Percentiles rank a stretch among this genome's conserved stretches.
Conservation (phyloP, 73 alveolate genomes). For the Stentor roeselii region DNA sequence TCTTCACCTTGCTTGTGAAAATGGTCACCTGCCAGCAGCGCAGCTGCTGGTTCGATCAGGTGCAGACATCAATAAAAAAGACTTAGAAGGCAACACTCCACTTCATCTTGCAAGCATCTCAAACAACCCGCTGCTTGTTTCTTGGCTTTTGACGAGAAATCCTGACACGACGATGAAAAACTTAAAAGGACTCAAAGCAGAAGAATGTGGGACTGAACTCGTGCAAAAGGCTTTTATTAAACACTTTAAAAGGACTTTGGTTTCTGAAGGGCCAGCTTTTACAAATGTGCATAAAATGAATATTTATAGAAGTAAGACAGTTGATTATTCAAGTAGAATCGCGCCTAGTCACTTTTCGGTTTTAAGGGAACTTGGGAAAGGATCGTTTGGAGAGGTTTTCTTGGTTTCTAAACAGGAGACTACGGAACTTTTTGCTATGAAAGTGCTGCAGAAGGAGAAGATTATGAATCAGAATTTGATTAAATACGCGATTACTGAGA, state of each 20-base stretch:
- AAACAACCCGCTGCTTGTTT: too few species aligned
- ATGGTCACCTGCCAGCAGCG: conserved; percentile 70
- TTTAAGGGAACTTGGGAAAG: conserved; percentile 80
- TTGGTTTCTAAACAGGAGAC: conserved; percentile 77
- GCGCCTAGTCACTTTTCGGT: conserved; percentile 62
- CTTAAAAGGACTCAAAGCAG: too few species aligned
- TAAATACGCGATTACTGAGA: conserved; percentile 91
- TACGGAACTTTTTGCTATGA: conserved; percentile 88
- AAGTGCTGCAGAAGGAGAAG: conserved; percentile 81
- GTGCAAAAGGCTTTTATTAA: too few species aligned
- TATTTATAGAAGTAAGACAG: too few species aligned
- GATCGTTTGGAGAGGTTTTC: conserved; percentile 92
- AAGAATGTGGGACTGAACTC: too few species aligned
- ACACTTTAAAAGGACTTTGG: too few species aligned
- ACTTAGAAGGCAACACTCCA: conserved; percentile 49
- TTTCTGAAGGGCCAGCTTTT: too few species aligned
- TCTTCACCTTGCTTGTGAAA: conserved; percentile 59
- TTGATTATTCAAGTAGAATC: conserved; percentile 34
- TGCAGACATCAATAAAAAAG: conserved; percentile 34
- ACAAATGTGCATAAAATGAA: too few species aligned
- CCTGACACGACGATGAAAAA: too few species aligned
- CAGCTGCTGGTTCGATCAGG: conserved; percentile 16
- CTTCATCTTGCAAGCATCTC: conserved; percentile 37
- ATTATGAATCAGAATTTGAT: conserved; percentile 84
- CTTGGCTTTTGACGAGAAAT: too few species aligned